A percentile compares a stretch with the other conserved stretches of the same genome.
Conservation (phyloP, 169 alveolate species). For the Plasmodium berghei region DNA sequence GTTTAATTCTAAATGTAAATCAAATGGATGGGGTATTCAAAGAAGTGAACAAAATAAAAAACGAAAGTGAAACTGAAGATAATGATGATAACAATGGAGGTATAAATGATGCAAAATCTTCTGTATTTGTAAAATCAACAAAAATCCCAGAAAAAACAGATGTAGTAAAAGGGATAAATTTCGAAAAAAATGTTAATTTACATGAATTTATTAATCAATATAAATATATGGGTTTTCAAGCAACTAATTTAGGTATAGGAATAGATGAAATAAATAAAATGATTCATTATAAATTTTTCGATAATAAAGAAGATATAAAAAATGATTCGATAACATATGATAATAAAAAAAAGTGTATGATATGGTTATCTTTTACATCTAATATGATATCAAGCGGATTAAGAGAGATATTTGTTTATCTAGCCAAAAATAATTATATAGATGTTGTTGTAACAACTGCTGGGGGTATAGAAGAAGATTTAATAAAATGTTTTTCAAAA, state of each 20-base stretch:
- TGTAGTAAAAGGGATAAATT: constrained; percentile 78
- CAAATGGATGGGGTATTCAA: constrained; percentile 14
- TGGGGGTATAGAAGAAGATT: constrained; percentile 99
- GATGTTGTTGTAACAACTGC: constrained; percentile 97
- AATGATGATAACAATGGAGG: constrained; percentile 24
- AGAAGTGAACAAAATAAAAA: constrained; percentile 53
- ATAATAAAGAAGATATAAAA: constrained; percentile 28
- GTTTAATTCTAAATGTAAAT: no score
- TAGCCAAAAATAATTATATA: constrained; percentile 94
- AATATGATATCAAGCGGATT: constrained; percentile 97
- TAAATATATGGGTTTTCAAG: constrained; percentile 85
- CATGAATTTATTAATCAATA: constrained; percentile 78
- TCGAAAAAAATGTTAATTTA: constrained; percentile 77
- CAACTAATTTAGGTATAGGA: constrained; percentile 85
- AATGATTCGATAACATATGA: constrained; percentile 85
- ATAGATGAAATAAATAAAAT: constrained; percentile 85
- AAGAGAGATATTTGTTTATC: constrained; percentile 94
- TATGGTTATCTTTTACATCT: constrained; percentile 97
- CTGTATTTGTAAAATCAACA: constrained; percentile 75
- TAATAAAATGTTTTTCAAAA: constrained; percentile 96
- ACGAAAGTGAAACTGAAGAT: constrained; percentile 35
- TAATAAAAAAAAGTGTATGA: constrained; percentile 92
- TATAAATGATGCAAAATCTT: constrained; percentile 42
- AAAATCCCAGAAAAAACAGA: constrained; percentile 79
- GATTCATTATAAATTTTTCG: constrained; percentile 80